phyloP scores from a whole-genome alignment of 257 asterid species.

The Rubia yunnanensis region DNA sequence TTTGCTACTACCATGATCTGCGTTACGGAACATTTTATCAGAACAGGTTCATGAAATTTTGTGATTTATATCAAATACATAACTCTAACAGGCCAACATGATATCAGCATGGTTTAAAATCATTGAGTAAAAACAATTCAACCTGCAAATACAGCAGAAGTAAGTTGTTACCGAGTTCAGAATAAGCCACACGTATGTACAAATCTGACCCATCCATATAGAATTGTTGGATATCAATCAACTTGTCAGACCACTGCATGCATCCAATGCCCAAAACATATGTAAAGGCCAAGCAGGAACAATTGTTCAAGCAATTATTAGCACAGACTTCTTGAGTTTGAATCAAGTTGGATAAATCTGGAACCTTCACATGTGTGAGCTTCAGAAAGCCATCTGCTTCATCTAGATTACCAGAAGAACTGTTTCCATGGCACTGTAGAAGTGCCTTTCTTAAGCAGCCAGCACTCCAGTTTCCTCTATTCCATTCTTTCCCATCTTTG shows the following conservation, averaged over 20 bases:
- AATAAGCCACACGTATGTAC: slow-evolving; percentile 34
- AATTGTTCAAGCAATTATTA: slow-evolving; percentile 23
- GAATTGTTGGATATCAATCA: slow-evolving; percentile 36
- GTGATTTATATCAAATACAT: background rate
- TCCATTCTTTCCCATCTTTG: slow-evolving; percentile 34
- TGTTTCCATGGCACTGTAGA: slow-evolving; percentile 28
- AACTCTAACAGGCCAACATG: background rate
- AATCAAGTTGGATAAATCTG: slow-evolving; percentile 27
- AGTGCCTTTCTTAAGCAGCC: slow-evolving; percentile 43
- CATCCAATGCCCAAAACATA: slow-evolving; percentile 16
- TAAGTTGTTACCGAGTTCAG: slow-evolving; percentile 34
- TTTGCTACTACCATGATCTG: slow-evolving; percentile 17
- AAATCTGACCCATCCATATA: slow-evolving; percentile 26
- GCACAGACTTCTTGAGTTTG: slow-evolving; percentile 24
- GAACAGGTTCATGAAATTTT: background rate
- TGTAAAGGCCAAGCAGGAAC: slow-evolving; percentile 22
- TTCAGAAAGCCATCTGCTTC: slow-evolving; percentile 37
- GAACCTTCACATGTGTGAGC: slow-evolving; percentile 28
- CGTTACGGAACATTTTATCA: background rate
- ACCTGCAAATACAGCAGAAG: background rate
- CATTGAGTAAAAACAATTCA: background rate
- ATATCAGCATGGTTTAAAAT: background rate
- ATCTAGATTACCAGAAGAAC: slow-evolving; percentile 2
- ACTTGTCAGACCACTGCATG: slow-evolving; percentile 17
- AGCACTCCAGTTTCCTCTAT: slow-evolving; percentile 36